Base-by-base conservation (phyloP, 371 early-diverging fungal genomes). In the Lichtheimia hyalospora region DNA sequence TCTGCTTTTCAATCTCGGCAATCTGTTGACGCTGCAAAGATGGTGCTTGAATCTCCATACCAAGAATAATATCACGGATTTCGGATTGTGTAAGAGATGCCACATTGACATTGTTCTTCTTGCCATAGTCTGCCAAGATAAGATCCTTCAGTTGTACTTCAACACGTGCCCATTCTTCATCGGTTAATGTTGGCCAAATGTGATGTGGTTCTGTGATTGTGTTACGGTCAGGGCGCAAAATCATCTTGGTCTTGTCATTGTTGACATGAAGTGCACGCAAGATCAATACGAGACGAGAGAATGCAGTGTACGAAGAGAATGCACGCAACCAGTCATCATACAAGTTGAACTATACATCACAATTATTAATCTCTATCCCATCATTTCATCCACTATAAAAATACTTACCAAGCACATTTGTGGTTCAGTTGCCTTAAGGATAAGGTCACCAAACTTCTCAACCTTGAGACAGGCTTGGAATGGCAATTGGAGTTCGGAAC, bases 41-140 rank as follows among this genome's bases (percentile, higher is more conserved):
- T 25, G 99, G 99, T 54, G 98, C 97, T 28, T 93, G 91, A 59
- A 98, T 97, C 74, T 97, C 96, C 96, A 98, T 98, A 74, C 99
- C 99, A 62, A 99, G 87, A 65, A 99, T 97, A 62, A 99, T 96
- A 80, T 99, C 99, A 66, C 99, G 91, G 69, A 99, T 94, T 83
- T 99, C 99, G 2, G 95, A 92, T 54, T 92, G 90, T 0, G 99
- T 97, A 52, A 99, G 85, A 46, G 94, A 93, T 5, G 96, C 94
- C 34, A 96, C 96, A 59, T 97, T 97, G 60, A 99, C 97, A 63
- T 94, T 95, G 87, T 98, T 97, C 88, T 97, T 96, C 82, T 95
- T 96, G 72, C 97, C 97, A 72, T 99, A 99, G 74, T 98, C 98
- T 4, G 89, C 95, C 40, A 99, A 79, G 70, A 99, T 99, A 75